phyloP scores from a whole-genome alignment of 140 eudicot genomes.

The Stevia rebaudiana region DNA sequence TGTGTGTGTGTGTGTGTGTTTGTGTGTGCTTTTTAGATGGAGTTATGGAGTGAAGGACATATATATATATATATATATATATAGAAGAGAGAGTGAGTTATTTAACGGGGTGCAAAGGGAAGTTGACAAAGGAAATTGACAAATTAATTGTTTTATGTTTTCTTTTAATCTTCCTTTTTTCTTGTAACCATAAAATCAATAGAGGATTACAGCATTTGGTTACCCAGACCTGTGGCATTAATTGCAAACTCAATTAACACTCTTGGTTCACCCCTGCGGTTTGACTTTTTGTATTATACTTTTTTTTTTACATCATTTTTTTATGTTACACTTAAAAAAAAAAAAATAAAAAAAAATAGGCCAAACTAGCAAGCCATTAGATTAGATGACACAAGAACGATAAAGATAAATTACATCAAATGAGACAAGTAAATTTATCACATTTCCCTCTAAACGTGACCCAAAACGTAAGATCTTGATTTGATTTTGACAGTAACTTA shows the following conservation, averaged over 20 bases:
- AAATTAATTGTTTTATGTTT: slow-evolving; percentile 23
- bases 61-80: slow-evolving; percentile 12
- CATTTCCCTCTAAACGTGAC: too few relatives aligned
- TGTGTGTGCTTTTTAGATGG: slow-evolving; percentile 14
- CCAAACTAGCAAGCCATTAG: too few relatives aligned
- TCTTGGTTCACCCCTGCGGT: slow-evolving; percentile 19
- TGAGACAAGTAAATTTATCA: too few relatives aligned
- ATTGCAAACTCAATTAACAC: slow-evolving; percentile 21
- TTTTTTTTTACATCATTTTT: too few relatives aligned
- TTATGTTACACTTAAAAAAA: too few relatives aligned
- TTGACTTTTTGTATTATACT: slow-evolving; percentile 33
- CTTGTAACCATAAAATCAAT: neutral
- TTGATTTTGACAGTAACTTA: too few relatives aligned
- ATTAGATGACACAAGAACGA: too few relatives aligned
- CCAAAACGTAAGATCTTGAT: too few relatives aligned
- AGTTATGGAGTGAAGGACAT: slow-evolving; percentile 17
- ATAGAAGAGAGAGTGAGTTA: slow-evolving; percentile 26
- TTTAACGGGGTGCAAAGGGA: slow-evolving; percentile 15
- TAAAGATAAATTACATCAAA: too few relatives aligned
- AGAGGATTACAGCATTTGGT: slow-evolving; percentile 41
- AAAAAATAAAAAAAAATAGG: too few relatives aligned
- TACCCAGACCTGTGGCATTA: slow-evolving; percentile 56
- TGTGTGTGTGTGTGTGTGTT: slow-evolving; percentile 15
- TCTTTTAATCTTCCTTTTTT: neutral
- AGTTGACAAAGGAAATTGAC: slow-evolving; percentile 48